Evolutionary conservation across 1,284 basidiomycete species (phyloP).

Genomic region (Sporisorium graminicola): DNA sequence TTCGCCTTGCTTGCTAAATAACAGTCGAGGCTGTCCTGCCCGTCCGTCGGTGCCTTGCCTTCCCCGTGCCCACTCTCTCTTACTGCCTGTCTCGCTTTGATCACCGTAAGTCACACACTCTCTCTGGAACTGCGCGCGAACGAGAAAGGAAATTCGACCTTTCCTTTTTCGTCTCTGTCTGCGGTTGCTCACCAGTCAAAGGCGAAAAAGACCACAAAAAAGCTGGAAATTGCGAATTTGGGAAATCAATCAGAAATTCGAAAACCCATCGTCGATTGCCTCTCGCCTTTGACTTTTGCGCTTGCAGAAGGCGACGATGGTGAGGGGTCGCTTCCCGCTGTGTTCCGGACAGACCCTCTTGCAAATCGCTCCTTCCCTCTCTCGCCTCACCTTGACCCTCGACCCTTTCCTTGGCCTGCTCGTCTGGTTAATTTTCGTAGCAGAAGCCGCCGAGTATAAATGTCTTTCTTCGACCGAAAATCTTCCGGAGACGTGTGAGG

Average conservation of each 20-base stretch:
- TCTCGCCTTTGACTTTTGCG: neutral
- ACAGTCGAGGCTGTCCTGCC: neutral
- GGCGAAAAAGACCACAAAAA: neutral
- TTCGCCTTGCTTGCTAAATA: slow-evolving; percentile 7
- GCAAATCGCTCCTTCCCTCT: neutral
- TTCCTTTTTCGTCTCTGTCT: neutral
- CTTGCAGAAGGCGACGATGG: no score
- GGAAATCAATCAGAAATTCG: neutral
- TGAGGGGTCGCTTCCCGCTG: neutral
- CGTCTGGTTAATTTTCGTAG: neutral
- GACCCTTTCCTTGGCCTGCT: neutral
- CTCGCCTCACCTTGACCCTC: neutral
- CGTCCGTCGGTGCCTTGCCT: neutral
- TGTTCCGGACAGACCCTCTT: slow-evolving; percentile 2
- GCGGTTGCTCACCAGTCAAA: neutral
- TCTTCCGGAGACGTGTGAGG: slow-evolving; percentile 17
- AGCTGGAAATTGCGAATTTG: neutral
- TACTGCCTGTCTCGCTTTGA: slow-evolving; percentile 3
- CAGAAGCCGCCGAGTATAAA: neutral
- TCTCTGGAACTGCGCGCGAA: slow-evolving; percentile 1
- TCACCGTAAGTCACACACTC: slow-evolving; percentile 1
- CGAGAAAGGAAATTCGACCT: neutral
- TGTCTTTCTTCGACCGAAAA: slow-evolving; percentile 21
- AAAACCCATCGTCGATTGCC: neutral
- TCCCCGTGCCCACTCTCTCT: neutral